Conservation (phyloP, 257 asterid species). For the Solanum stenotomum region DNA sequence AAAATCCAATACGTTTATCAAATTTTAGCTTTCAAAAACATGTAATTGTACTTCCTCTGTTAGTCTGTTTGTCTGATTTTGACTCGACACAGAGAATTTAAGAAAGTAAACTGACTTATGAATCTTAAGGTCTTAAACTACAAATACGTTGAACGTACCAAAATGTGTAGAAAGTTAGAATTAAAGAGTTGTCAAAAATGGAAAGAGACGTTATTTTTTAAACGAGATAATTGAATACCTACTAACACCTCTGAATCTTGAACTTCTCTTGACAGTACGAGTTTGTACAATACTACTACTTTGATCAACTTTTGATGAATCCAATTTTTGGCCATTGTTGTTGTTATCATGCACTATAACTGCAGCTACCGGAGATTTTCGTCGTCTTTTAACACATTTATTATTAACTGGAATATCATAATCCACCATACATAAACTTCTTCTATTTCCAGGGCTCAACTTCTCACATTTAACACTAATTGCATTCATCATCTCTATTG, state of each 20-base stretch:
- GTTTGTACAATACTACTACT: neutral
- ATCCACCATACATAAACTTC: constrained; percentile 15
- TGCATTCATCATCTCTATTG: constrained; percentile 23
- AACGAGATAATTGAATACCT: neutral
- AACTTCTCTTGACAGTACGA: constrained; percentile 48
- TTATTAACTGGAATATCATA: constrained; percentile 13
- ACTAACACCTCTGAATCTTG: constrained; percentile 65
- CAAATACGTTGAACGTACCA: fast-evolving
- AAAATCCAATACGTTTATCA: neutral
- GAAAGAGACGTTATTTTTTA: neutral
- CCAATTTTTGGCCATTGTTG: constrained; percentile 7
- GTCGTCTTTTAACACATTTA: constrained; percentile 38
- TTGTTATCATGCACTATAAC: neutral
- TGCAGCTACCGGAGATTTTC: constrained; percentile 29
- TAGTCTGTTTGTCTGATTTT: neutral
- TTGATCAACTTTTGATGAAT: constrained; percentile 15
- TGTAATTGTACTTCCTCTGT: neutral
- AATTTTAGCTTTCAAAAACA: neutral
- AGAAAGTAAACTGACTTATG: neutral
- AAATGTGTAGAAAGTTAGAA: neutral
- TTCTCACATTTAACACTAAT: constrained; percentile 8
- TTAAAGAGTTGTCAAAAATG: neutral
- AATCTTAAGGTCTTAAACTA: too few relatives aligned
- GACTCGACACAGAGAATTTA: neutral
- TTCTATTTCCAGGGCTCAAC: constrained; percentile 8